Base-by-base conservation (phyloP, 1,139 yeast genomes). In the Suhomyces chickasaworum region DNA sequence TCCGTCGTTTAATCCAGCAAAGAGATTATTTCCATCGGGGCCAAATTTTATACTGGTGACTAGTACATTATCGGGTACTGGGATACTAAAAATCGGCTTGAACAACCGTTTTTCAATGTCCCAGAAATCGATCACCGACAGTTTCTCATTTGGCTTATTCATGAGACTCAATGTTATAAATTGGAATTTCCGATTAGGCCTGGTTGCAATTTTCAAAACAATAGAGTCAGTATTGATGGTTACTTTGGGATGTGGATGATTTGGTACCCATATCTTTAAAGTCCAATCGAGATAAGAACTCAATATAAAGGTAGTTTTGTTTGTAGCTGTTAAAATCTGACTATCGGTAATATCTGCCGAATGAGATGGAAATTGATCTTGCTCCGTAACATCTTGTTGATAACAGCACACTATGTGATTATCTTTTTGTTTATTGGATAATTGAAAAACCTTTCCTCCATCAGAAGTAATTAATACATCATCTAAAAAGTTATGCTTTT, bases 121-220 rank as follows among this genome's bases (percentile, higher is more conserved):
- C 86, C 86, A 83, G 18, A 80, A 62, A 47, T 80, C 80, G n/a
- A 83, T 55, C 12, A 64, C 55, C 0, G 81, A 52, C 27, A 23
- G 48, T 18, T 25, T 48, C 43, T 21, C 42, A 39, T 13, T 47
- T 12, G 58, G 44, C 16, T 69, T 63, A 18, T 55, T 54, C 41
- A 56, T 48, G 2, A 77, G 69, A 4, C 81, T 83, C 20, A 77
- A 73, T 1, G 77, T 63, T 1, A 78, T 77, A 55, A 83, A 79
- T 41, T 81, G 77, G 8, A 68, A 63, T 1, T 70, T 65, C 10
- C 59, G 51, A 9, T 58, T 54, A 0, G 84, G 84, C 37, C 76
- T 61, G 64, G 76, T 68, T 4, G 66, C 61, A 1, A 79, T 65
- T 39, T 71, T 77, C 40, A 69, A 63, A 0, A 80, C 72, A 12